Percentiles rank a stretch among this genome's conserved stretches.
phyloP scores from a whole-genome alignment of 1,139 yeast genomes.

The Tardiomyces digboiensis region DNA sequence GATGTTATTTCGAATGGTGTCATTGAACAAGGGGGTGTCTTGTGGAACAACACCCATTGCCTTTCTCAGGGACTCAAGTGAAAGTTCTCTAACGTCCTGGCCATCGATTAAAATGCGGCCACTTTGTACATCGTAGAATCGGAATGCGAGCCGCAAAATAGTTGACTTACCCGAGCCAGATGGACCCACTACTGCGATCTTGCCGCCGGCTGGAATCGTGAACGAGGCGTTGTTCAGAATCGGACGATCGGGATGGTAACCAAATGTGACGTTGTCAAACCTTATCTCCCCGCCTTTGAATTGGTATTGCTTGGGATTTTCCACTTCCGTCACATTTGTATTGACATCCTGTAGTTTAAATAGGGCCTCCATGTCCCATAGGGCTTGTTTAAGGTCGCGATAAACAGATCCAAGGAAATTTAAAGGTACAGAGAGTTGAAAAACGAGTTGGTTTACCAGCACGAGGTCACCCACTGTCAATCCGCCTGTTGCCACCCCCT shows the following conservation, averaged over 20 bases:
- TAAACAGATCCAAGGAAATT: constrained; percentile 94
- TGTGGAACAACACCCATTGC: constrained; percentile 94
- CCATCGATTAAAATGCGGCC: constrained; percentile 86
- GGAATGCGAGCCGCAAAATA: constrained; percentile 66
- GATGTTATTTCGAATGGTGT: constrained; percentile 77
- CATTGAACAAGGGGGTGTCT: constrained; percentile 94
- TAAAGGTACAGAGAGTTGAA: constrained; percentile 89
- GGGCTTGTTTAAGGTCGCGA: constrained; percentile 85
- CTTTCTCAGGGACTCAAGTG: constrained; percentile 63
- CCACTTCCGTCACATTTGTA: constrained; percentile 47
- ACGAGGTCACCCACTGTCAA: constrained; percentile 94
- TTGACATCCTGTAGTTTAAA: constrained; percentile 75
- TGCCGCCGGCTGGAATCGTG: constrained; percentile 82
- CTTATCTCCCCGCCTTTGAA: constrained; percentile 58
- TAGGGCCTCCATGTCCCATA: constrained; percentile 86
- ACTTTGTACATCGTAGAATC: constrained; percentile 75
- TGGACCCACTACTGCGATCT: constrained; percentile 92
- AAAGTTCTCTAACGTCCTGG: constrained; percentile 72
- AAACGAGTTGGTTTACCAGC: constrained; percentile 90
- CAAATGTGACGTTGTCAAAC: constrained; percentile 90
- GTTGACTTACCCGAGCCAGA: constrained; percentile 96
- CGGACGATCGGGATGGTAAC: constrained; percentile 83
- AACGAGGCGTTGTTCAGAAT: constrained; percentile 76
- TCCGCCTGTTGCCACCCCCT: constrained; percentile 74
- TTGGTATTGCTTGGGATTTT: constrained; percentile 49